Conservation (phyloP, 2,329 filamentous ascomycete species). For the Fusarium austroafricanum region DNA sequence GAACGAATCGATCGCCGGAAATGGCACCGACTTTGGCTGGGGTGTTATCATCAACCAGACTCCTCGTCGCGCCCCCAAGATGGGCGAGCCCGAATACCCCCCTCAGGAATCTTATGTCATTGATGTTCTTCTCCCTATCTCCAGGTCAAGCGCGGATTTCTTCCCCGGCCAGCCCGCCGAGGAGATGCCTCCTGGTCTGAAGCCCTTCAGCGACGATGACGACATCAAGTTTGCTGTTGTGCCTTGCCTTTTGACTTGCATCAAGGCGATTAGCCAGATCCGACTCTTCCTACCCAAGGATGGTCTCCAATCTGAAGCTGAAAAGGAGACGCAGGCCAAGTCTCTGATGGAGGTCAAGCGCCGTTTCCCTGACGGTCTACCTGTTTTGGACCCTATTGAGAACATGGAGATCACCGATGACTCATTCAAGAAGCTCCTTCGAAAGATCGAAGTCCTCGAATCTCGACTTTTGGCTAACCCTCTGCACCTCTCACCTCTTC, state of each 20-base stretch:
- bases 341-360: conserved; percentile 81
- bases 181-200: conserved; percentile 72
- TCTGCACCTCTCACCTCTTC: conserved; percentile 87
- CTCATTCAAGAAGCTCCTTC: conserved; percentile 88
- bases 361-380: conserved; percentile 92
- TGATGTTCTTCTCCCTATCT: conserved; percentile 79
- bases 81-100: conserved; percentile 73
- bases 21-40: conserved; percentile 84
- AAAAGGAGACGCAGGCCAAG: conserved; percentile 75
- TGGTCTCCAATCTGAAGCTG: conserved; percentile 70
- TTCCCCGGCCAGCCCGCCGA: conserved; percentile 49
- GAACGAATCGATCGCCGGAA: conserved; percentile 53
- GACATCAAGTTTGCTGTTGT: conserved; percentile 60
- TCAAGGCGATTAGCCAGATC: conserved; percentile 86
- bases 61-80: conserved; percentile 72
- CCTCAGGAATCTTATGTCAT: conserved; percentile 84
- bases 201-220: conserved; percentile 47
- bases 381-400: conserved; percentile 90
- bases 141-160: conserved; percentile 62
- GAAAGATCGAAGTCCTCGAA: conserved; percentile 97
- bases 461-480: conserved; percentile 89
- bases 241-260: conserved; percentile 85
- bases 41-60: conserved; percentile 84
- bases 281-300: conserved; percentile 86
- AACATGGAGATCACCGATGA: conserved; percentile 96